phyloP scores from a whole-genome alignment of 176 grass and related monocot species.

The Alloteropsis semialata region DNA sequence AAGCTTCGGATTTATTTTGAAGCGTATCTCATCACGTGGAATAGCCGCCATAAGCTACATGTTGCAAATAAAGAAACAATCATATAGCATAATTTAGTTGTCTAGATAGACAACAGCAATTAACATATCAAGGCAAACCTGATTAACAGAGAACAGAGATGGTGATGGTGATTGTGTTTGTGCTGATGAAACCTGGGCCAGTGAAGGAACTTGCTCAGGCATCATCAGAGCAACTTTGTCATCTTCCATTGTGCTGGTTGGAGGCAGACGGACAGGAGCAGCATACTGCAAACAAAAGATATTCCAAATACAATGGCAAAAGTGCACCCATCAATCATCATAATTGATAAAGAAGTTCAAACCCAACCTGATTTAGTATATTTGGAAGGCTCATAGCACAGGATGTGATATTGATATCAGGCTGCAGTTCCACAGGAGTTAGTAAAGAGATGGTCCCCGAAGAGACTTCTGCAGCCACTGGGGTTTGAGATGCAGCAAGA shows the following conservation, averaged over 20 bases:
- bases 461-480: constrained; percentile 44
- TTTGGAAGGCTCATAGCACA: constrained; percentile 52
- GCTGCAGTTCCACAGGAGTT: constrained; percentile 57
- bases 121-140: constrained; percentile 42
- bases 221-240: constrained; percentile 72
- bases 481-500: constrained; percentile 55
- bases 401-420: constrained; percentile 62
- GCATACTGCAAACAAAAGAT: constrained; percentile 55
- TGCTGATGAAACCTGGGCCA: constrained; percentile 47
- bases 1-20: constrained; percentile 80
- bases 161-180: constrained; percentile 53
- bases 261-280: constrained; percentile 50
- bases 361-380: constrained; percentile 54
- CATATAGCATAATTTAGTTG: constrained; percentile 8
- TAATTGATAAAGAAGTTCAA: background rate
- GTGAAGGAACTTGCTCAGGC: constrained; percentile 62
- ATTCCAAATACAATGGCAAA: constrained; percentile 1
- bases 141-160: constrained; percentile 70
- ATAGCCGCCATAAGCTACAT: constrained; percentile 68
- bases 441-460: constrained; percentile 41
- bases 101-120: background rate
- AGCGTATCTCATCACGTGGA: constrained; percentile 62
- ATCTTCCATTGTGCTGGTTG: constrained; percentile 61
- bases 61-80: constrained; percentile 20
- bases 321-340: background rate